Conservation (phyloP, 192 early-diverging fungal genomes). For the Diversispora epigaea region DNA sequence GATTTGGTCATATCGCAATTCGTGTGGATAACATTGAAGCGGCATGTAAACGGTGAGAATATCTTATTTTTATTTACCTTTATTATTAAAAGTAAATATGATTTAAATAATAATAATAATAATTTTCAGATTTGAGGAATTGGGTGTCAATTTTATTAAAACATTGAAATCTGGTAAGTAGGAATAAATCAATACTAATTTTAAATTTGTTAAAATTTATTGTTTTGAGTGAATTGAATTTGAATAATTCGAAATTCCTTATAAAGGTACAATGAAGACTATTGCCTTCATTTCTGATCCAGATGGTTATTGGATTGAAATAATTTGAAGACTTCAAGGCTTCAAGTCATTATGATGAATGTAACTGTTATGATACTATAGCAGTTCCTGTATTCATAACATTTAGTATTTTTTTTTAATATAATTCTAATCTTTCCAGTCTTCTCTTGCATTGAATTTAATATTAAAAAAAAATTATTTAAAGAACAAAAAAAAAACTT, state of each 20-base stretch:
- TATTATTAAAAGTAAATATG: no score
- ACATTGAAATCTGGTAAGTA: conserved; percentile 59
- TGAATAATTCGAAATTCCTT: neutral
- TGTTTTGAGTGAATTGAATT: neutral
- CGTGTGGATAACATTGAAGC: conserved; percentile 76
- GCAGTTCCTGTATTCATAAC: no score
- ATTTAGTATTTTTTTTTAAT: no score
- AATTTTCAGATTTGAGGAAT: conserved; percentile 58
- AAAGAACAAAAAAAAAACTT: no score
- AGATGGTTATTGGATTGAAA: conserved; percentile 82
- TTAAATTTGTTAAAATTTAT: neutral
- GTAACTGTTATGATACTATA: no score
- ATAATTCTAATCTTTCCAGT: no score
- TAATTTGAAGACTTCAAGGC: conserved; percentile 26
- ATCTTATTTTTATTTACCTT: no score
- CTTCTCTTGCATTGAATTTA: no score
- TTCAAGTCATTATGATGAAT: no score
- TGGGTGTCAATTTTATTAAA: conserved; percentile 77
- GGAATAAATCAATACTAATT: neutral
- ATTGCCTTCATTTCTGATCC: conserved; percentile 85
- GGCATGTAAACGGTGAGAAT: conserved; percentile 50
- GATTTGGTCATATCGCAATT: conserved; percentile 83
- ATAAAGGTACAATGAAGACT: conserved; percentile 63
- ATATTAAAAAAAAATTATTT: no score
- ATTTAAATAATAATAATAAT: no score